Base-by-base conservation (phyloP, 2,329 filamentous ascomycete species). In the Hypoxylon sp. region DNA sequence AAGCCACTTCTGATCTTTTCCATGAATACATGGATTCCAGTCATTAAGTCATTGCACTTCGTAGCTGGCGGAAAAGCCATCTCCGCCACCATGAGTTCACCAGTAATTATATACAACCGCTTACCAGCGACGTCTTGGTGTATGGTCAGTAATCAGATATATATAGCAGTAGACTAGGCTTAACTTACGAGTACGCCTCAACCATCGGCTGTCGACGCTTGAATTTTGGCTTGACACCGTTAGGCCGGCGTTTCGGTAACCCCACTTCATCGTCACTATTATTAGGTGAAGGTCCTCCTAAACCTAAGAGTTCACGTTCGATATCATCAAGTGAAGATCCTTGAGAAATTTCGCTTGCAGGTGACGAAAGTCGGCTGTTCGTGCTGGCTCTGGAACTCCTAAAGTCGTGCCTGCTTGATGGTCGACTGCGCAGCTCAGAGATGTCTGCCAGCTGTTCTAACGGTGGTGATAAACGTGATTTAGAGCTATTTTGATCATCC, bases 281-380 rank as follows among this genome's bases (percentile, higher is more conserved):
- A 38, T 66, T 69, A 1, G 60, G 68, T 36, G 71, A 69, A 25
- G 67, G 65, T n/a, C 61, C 25, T 10, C 58, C 66, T 58, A 78
- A 46, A 14, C 76, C 76, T 41, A 78, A 71, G n/a, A 78, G 59
- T 64, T 75, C 75, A 10, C 73, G 72, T 23, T 77, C 76, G 28
- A 71, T 75, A 11, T 74, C 70, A 25, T 76, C 77, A 19, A 78
- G 68, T 7, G 75, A 72, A n/a, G 76, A 78, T 23, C 62, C 73
- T 21, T 52, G 49, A 21, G 67, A 68, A 41, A 63, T 53, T 14
- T 55, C 14, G 5, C 59, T 66, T 48, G 43, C 70, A n/a, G 68
- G 52, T 10, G 73, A 73, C 9, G 72, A 75, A 21, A 70, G 71
- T 6, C 74, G 72, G 48, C 72, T 74, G 14, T 51, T 51, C 2